Evolutionary conservation across 2,329 filamentous ascomycete species (phyloP).

Genomic region (Xylariaceae sp.): DNA sequence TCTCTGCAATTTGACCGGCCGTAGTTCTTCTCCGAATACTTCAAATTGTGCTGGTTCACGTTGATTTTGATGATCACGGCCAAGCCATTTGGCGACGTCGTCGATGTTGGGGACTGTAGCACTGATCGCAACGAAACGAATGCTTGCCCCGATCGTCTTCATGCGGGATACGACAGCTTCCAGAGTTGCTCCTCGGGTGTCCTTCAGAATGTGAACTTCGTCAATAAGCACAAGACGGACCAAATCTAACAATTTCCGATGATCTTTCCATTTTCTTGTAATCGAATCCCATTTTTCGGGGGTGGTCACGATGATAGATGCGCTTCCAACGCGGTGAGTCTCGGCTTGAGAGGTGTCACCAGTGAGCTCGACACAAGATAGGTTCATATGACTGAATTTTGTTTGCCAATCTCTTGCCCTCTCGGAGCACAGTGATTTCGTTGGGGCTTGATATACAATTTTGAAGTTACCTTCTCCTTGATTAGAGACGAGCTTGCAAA

Average conservation of each 20-base stretch:
- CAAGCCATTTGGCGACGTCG: slow-evolving; percentile 77
- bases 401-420: slow-evolving; percentile 70
- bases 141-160: slow-evolving; percentile 71
- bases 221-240: slow-evolving; percentile 81
- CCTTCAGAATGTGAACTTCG: slow-evolving; percentile 82
- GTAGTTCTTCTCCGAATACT: slow-evolving; percentile 72
- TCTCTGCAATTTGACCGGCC: slow-evolving; percentile 72
- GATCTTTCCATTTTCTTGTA: slow-evolving; percentile 81
- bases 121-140: slow-evolving; percentile 77
- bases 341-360: slow-evolving; percentile 71
- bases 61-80: slow-evolving; percentile 56
- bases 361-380: slow-evolving; percentile 73
- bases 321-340: slow-evolving; percentile 64
- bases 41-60: slow-evolving; percentile 62
- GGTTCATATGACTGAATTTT: slow-evolving; percentile 65
- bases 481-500: slow-evolving; percentile 63
- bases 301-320: slow-evolving; percentile 80
- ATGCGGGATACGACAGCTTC: slow-evolving; percentile 83
- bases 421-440: slow-evolving; percentile 77
- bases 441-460: slow-evolving; percentile 79
- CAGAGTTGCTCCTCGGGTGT: slow-evolving; percentile 71
- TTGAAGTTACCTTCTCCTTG: slow-evolving; percentile 63
- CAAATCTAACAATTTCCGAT: slow-evolving; percentile 67
- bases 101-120: slow-evolving; percentile 79
- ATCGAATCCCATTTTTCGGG: slow-evolving; percentile 92